Conservation (phyloP, 441 rosid species). For the Biscutella laevigata region DNA sequence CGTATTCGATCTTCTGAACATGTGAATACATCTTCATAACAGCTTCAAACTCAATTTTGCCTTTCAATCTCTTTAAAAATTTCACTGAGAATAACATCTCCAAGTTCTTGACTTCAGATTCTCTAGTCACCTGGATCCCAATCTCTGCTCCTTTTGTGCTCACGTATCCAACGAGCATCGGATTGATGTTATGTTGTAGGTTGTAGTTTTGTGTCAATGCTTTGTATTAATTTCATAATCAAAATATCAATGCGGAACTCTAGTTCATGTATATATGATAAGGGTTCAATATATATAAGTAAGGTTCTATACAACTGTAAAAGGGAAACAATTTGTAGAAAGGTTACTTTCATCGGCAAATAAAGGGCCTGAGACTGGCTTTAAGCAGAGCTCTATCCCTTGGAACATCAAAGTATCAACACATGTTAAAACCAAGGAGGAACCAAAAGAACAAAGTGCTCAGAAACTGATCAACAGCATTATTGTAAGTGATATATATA, state of each 20-base stretch:
- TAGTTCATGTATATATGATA: too few relatives aligned
- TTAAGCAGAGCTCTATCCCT: neutral
- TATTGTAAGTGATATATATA: neutral
- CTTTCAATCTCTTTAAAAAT: constrained; percentile 34
- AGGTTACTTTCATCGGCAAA: neutral
- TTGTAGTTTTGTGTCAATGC: constrained; percentile 12
- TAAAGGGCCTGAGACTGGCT: neutral
- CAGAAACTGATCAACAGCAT: neutral
- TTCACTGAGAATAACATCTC: constrained; percentile 43
- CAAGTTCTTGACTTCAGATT: constrained; percentile 29
- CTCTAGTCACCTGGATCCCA: constrained; percentile 42
- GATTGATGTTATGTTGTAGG: constrained; percentile 18
- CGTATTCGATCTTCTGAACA: constrained; percentile 48
- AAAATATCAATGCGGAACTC: too few relatives aligned
- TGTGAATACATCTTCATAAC: constrained; percentile 30
- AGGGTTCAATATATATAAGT: too few relatives aligned
- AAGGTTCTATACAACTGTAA: too few relatives aligned
- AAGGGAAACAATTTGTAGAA: too few relatives aligned
- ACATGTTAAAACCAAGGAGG: neutral
- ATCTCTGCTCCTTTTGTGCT: constrained; percentile 38
- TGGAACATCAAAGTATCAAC: neutral
- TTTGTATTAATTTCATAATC: too few relatives aligned
- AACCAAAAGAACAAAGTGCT: neutral
- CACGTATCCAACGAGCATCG: constrained; percentile 44
- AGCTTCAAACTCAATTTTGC: constrained; percentile 41